Evolutionary conservation across 352 stramenopile species (phyloP).

Genomic region (Phytophthora palmivora): DNA sequence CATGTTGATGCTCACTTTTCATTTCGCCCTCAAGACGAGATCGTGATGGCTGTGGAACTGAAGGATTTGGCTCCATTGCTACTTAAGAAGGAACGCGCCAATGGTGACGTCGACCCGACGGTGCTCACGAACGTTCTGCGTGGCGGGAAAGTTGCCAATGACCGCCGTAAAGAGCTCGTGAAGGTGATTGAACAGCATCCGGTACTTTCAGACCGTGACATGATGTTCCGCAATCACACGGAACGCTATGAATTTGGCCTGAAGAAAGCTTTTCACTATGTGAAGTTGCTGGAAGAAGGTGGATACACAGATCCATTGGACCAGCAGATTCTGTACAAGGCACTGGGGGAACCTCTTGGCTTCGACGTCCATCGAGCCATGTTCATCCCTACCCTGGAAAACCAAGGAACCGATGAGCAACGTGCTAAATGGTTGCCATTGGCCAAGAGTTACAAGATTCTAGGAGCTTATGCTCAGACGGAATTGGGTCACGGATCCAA

Average conservation of each 20-base stretch:
- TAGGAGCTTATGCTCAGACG: conserved; percentile 40
- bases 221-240: conserved; percentile 40
- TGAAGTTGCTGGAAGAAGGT: conserved; percentile 28
- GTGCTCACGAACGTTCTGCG: conserved; percentile 29
- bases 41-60: conserved; percentile 16
- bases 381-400: conserved; percentile 42
- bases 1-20: not conserved
- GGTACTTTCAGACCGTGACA: conserved; percentile 36
- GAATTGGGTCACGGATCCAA: conserved; percentile 45
- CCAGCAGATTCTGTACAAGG: conserved; percentile 34
- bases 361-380: conserved; percentile 35
- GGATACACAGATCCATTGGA: conserved; percentile 23
- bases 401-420: conserved; percentile 33
- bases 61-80: conserved; percentile 38
- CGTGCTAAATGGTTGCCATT: conserved; percentile 35
- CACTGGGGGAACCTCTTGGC: conserved; percentile 20
- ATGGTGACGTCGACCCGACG: conserved; percentile 28
- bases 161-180: conserved; percentile 26
- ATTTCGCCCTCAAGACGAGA: not conserved
- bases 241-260: conserved; percentile 39
- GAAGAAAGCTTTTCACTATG: conserved; percentile 37
- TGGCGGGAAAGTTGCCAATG: conserved; percentile 20
- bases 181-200: conserved; percentile 33
- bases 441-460: conserved; percentile 35
- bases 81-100: conserved; percentile 31